phyloP scores from a whole-genome alignment of 257 asterid genomes.

The Gardenia jasminoides region DNA sequence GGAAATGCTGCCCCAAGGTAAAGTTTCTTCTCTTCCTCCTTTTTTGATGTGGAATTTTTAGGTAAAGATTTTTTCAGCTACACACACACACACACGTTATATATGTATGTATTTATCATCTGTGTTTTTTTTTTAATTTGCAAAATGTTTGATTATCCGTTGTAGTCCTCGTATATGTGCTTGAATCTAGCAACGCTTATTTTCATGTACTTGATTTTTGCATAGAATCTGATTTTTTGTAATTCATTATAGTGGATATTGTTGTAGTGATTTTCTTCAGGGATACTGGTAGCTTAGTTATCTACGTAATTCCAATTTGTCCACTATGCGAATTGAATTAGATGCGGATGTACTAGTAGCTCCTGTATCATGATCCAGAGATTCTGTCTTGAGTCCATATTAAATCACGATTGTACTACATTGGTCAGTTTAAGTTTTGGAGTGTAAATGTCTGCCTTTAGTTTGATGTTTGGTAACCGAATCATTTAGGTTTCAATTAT shows the following conservation, averaged over 20 bases:
- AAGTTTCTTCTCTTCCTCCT: not conserved
- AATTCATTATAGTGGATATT: not conserved
- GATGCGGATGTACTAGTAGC: not conserved
- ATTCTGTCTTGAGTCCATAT: not conserved
- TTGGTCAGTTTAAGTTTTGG: not conserved
- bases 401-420: not conserved
- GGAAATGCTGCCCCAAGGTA: slow-evolving; percentile 64
- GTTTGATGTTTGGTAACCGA: not conserved
- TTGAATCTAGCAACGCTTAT: not conserved
- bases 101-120: not conserved
- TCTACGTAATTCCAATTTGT: not conserved
- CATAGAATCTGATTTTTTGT: not conserved
- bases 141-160: not conserved
- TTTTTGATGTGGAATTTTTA: not conserved
- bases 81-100: too few species aligned
- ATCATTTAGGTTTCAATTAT: not conserved
- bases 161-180: not conserved
- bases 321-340: not conserved
- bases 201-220: not conserved
- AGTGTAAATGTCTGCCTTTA: not conserved
- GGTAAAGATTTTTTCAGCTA: not conserved
- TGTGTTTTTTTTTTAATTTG: not conserved
- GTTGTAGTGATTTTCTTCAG: not conserved
- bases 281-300: not conserved
- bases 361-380: not conserved